Conservation (phyloP, 129 eudicot species). For the Scalesia atractyloides region DNA sequence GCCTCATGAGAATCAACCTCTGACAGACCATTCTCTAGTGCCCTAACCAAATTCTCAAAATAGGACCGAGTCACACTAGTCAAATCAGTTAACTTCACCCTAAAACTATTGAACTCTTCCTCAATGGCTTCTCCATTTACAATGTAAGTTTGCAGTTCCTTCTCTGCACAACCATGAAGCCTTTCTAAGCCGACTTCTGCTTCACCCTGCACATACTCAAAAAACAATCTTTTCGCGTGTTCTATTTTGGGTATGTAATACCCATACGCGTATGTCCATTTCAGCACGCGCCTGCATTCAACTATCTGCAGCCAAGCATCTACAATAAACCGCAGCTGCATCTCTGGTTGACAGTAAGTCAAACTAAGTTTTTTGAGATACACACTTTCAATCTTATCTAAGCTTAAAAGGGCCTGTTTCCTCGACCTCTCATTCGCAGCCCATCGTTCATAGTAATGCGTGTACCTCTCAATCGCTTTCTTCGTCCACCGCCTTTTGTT, state of each 20-base stretch:
- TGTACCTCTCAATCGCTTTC: constrained; percentile 36
- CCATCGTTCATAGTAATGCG: constrained; percentile 56
- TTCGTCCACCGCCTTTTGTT: constrained; percentile 41
- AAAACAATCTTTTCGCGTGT: constrained; percentile 32
- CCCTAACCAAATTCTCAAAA: constrained; percentile 51
- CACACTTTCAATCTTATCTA: constrained; percentile 22
- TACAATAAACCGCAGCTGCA: constrained; percentile 31
- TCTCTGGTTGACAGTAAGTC: constrained; percentile 6
- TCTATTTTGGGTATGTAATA: constrained; percentile 38
- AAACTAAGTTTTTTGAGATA: constrained; percentile 23
- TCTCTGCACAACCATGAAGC: constrained; percentile 51
- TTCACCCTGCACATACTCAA: constrained; percentile 50
- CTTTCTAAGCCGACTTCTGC: constrained; percentile 49
- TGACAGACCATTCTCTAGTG: constrained; percentile 50
- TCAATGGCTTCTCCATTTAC: constrained; percentile 13
- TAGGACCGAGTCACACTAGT: constrained; percentile 45
- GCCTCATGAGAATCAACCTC: constrained; percentile 34
- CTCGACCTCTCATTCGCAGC: constrained; percentile 43
- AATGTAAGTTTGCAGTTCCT: constrained; percentile 36
- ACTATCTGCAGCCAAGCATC: constrained; percentile 58
- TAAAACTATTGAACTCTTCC: constrained; percentile 21
- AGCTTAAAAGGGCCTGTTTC: constrained; percentile 32
- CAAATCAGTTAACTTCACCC: constrained; percentile 32
- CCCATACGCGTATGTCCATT: constrained; percentile 53
- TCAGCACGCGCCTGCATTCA: constrained; percentile 52